Evolutionary conservation across 441 rosid species (phyloP).

Genomic region (Populus trichocarpa): DNA sequence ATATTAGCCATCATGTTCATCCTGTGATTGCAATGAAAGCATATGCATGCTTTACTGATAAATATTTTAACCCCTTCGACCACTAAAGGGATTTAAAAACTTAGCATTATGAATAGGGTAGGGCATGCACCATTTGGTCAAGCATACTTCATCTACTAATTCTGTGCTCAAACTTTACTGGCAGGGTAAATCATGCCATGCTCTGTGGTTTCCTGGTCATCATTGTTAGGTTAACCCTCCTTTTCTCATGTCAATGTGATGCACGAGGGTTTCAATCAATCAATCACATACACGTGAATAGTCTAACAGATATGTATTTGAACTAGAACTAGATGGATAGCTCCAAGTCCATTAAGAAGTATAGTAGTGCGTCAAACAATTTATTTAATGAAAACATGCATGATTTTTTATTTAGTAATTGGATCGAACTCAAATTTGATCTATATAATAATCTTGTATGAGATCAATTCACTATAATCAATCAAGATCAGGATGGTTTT

Average conservation of each 20-base stretch:
- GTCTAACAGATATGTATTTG: background rate
- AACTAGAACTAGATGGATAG: background rate
- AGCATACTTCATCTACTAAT: background rate
- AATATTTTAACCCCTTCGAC: slow-evolving; percentile 17
- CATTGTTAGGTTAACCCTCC: slow-evolving; percentile 7
- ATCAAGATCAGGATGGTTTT: no score
- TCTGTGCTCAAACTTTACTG: background rate
- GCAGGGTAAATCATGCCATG: background rate
- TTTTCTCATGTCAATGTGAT: background rate
- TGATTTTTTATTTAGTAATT: no score
- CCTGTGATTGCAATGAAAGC: slow-evolving; percentile 23
- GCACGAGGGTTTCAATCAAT: background rate
- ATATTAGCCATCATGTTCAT: slow-evolving; percentile 18
- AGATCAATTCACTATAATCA: no score
- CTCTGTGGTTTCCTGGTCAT: background rate
- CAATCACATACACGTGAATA: background rate
- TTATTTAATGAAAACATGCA: no score
- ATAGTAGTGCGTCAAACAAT: no score
- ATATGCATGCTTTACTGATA: slow-evolving; percentile 4
- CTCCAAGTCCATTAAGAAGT: background rate
- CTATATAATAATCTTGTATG: no score
- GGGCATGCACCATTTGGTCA: background rate
- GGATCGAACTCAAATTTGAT: no score
- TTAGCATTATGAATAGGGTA: background rate
- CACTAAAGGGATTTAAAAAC: background rate